Conservation (phyloP, 148 eudicot species). For the Chenopodium formosanum region DNA sequence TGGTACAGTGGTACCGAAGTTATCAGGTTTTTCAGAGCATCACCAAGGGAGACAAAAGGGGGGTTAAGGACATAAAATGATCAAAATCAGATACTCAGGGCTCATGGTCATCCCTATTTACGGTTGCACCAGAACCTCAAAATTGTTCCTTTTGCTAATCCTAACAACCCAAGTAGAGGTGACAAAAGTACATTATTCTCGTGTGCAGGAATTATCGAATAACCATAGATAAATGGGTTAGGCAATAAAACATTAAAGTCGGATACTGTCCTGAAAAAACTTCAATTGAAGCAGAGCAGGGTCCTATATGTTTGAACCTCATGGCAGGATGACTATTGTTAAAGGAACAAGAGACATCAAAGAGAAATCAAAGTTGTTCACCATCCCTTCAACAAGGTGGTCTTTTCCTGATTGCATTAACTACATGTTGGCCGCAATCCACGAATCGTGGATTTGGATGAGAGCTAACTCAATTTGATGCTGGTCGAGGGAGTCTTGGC, state of each 20-base stretch:
- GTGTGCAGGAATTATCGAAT: neutral
- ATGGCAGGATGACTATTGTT: conserved; percentile 16
- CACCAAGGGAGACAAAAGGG: neutral
- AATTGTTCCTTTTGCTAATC: neutral
- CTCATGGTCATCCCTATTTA: neutral
- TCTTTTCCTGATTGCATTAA: conserved; percentile 32
- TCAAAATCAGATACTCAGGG: neutral
- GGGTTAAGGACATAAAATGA: neutral
- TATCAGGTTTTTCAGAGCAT: neutral
- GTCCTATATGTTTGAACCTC: conserved; percentile 26
- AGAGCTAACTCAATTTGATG: conserved; percentile 23
- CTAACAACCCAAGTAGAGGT: neutral
- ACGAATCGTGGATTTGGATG: conserved; percentile 20
- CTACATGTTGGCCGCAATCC: conserved; percentile 25
- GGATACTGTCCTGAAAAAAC: conserved; percentile 24
- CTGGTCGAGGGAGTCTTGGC: conserved; percentile 59
- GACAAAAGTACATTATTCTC: neutral
- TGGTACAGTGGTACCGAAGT: too few species aligned
- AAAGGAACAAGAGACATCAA: conserved; percentile 19
- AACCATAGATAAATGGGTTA: neutral
- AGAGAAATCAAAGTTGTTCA: conserved; percentile 23
- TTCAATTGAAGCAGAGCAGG: conserved; percentile 28
- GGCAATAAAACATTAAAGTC: conserved; percentile 12
- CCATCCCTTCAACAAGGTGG: conserved; percentile 27
- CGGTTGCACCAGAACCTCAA: neutral